Evolutionary conservation across 306 rosid species (phyloP).

Genomic region (Inga oerstediana): DNA sequence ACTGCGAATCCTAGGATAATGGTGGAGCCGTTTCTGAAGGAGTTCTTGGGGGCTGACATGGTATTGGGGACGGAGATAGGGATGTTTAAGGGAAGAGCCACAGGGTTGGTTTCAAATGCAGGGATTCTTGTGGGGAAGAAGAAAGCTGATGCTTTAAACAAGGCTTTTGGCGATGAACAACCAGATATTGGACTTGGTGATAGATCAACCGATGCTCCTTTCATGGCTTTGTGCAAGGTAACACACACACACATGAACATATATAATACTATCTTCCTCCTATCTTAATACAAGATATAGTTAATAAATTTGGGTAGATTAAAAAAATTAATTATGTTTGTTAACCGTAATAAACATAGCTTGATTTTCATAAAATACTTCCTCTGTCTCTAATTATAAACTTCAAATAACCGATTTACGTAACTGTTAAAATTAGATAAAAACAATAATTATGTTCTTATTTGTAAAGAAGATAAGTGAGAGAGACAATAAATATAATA

Average conservation of each 20-base stretch:
- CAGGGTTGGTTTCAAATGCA: constrained; percentile 55
- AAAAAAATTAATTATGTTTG: too few species aligned
- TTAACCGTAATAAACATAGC: too few species aligned
- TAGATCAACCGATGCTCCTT: constrained; percentile 69
- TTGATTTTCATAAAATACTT: too few species aligned
- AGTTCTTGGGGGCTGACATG: constrained; percentile 64
- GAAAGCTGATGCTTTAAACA: constrained; percentile 58
- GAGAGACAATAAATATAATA: too few species aligned
- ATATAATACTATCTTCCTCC: too few species aligned
- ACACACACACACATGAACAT: background rate
- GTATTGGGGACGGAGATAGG: constrained; percentile 74
- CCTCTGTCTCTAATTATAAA: too few species aligned
- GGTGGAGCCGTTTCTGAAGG: constrained; percentile 82
- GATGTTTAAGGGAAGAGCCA: constrained; percentile 60
- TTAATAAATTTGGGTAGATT: too few species aligned
- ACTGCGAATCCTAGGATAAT: constrained; percentile 81
- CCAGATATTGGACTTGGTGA: constrained; percentile 87
- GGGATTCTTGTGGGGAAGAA: constrained; percentile 74
- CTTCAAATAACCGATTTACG: too few species aligned
- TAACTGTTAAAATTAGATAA: too few species aligned
- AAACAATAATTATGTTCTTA: too few species aligned
- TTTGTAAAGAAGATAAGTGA: too few species aligned
- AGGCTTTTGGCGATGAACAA: constrained; percentile 47
- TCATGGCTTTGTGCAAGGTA: constrained; percentile 85
- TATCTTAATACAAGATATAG: too few species aligned